phyloP scores from a whole-genome alignment of 2,329 filamentous ascomycete species.

The Hypoxylon sp. region DNA sequence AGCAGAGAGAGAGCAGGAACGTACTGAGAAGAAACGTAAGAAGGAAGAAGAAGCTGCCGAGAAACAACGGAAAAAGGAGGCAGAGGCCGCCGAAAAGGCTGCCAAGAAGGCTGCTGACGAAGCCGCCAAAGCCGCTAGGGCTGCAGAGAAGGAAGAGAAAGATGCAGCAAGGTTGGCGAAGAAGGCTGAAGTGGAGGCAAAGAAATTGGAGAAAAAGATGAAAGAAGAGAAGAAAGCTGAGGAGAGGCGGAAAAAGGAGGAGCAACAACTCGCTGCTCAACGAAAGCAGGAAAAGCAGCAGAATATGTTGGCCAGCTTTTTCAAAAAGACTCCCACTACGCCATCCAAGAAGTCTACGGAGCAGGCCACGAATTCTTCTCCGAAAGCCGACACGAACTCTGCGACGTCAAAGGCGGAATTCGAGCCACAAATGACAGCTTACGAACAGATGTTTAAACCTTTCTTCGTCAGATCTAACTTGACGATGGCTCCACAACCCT shows the following conservation, averaged over 20 bases:
- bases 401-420: conserved; percentile 44
- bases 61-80: conserved; percentile 64
- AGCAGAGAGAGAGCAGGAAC: conserved; percentile 57
- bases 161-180: conserved; percentile 55
- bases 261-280: conserved; percentile 54
- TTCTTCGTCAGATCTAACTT: conserved; percentile 84
- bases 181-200: conserved; percentile 44
- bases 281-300: conserved; percentile 59
- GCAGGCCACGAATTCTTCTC: conserved; percentile 24
- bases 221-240: conserved; percentile 45
- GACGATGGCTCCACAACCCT: conserved; percentile 72
- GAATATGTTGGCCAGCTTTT: conserved; percentile 46
- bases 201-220: conserved; percentile 60
- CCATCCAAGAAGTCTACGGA: conserved; percentile 43
- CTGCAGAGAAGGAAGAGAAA: conserved; percentile 58
- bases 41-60: conserved; percentile 64
- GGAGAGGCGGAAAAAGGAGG: conserved; percentile 57
- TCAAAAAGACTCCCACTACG: conserved; percentile 45
- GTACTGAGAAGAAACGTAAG: conserved; percentile 61
- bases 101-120: conserved; percentile 53
- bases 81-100: conserved; percentile 59
- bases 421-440: conserved; percentile 61
- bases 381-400: conserved; percentile 41
- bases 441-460: conserved; percentile 79
- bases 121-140: conserved; percentile 50